Percentiles rank a stretch among this genome's conserved stretches.
Evolutionary conservation across 2,329 filamentous ascomycete species (phyloP).

Genomic region (Aspergillus sp.): DNA sequence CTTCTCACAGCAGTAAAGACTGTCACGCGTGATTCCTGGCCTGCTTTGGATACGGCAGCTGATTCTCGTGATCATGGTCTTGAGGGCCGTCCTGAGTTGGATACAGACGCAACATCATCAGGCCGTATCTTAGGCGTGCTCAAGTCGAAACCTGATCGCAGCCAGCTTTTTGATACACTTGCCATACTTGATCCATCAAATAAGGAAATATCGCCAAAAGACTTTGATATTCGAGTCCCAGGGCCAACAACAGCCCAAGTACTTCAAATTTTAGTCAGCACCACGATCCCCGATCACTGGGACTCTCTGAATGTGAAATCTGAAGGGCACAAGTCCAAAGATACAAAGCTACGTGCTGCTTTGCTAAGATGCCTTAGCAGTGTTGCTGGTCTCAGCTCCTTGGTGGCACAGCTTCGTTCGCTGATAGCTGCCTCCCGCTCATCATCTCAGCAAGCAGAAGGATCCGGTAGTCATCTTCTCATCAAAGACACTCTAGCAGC

Average conservation of each 20-base stretch:
- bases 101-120: slow-evolving; percentile 19
- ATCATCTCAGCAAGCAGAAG: slow-evolving; percentile 23
- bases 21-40: slow-evolving; percentile 18
- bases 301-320: slow-evolving; percentile 43
- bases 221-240: slow-evolving; percentile 58
- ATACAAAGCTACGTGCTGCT: slow-evolving; percentile 31
- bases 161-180: slow-evolving; percentile 27
- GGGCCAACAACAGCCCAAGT: slow-evolving; percentile 69
- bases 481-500: slow-evolving; percentile 33
- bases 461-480: slow-evolving; percentile 27
- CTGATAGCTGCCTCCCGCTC: slow-evolving; percentile 41
- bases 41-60: slow-evolving; percentile 11
- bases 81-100: slow-evolving; percentile 8
- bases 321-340: slow-evolving; percentile 7
- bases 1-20: slow-evolving; percentile 37
- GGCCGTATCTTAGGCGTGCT: slow-evolving; percentile 33
- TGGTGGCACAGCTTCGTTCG: slow-evolving; percentile 64
- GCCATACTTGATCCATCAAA: slow-evolving; percentile 31
- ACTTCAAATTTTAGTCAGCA: slow-evolving; percentile 66
- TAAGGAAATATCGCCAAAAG: slow-evolving; percentile 12
- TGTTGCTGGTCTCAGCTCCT: slow-evolving; percentile 71
- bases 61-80: slow-evolving; percentile 3
- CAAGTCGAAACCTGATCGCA: slow-evolving; percentile 34
- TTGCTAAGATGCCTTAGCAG: slow-evolving; percentile 65
- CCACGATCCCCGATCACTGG: slow-evolving; percentile 83